Evolutionary conservation across 2,329 filamentous ascomycete species (phyloP).

Genomic region (Trichophyton mentagrophytes): DNA sequence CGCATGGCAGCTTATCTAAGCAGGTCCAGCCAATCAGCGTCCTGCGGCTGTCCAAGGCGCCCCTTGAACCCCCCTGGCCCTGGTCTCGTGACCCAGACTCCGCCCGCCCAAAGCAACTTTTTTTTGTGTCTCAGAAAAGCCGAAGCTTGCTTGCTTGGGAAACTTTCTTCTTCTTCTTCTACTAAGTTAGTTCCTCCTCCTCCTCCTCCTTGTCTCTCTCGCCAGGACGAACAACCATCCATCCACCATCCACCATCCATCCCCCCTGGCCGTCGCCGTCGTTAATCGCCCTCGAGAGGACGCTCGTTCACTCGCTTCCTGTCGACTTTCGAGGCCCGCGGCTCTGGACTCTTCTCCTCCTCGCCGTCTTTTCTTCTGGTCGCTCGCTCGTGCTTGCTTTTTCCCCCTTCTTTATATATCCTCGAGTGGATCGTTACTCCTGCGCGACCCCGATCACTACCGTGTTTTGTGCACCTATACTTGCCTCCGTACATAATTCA

Average conservation of each 20-base stretch:
- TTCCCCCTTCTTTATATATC: neutral
- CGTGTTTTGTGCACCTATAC: constrained; percentile 1
- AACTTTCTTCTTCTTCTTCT: too few species aligned
- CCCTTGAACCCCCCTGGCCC: neutral
- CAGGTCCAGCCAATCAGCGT: neutral
- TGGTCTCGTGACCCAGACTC: neutral
- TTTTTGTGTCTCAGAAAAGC: neutral
- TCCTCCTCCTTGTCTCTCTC: neutral
- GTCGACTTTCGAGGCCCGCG: neutral
- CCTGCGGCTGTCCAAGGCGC: neutral
- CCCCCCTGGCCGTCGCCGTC: too few species aligned
- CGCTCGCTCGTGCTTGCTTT: neutral
- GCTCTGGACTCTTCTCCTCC: neutral
- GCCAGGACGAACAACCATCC: too few species aligned
- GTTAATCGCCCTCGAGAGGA: neutral
- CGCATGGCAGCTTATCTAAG: neutral
- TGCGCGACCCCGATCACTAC: neutral
- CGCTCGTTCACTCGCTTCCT: constrained; percentile 2
- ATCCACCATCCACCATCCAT: too few species aligned
- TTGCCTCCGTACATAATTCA: neutral
- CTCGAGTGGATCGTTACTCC: constrained; percentile 4
- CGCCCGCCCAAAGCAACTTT: neutral
- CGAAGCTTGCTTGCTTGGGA: too few species aligned
- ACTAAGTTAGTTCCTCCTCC: too few species aligned
- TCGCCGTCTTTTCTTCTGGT: neutral